Base-by-base conservation (phyloP, 2,329 filamentous ascomycete genomes). In the Ophiostoma montium region DNA sequence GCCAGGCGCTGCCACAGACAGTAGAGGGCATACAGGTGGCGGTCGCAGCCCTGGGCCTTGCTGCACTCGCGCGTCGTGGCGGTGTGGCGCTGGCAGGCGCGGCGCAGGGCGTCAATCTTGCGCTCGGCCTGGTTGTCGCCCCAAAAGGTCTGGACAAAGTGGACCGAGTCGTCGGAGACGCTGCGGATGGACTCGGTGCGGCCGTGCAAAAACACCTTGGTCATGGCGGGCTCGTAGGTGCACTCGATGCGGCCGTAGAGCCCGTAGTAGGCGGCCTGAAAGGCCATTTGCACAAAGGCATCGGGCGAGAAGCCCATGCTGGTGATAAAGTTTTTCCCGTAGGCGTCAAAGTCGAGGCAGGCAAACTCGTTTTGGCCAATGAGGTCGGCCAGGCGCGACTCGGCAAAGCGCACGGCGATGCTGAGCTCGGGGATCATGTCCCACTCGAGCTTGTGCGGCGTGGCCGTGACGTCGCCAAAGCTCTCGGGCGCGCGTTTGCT, bases 211-310 rank as follows among this genome's bases (percentile, higher is more conserved):
- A 79, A 98, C 52, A 84, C 71, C 65, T 98, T 98, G 47, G 92
- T 98, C 92, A 98, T 96, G 38, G 92, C 90, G 8, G 92, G 92
- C 65, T 98, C 92, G 63, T 98, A 98, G 0, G 89, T 92, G 61
- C 87, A 94, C 64, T 96, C 92, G 1, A 95, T 79, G 5, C 87
- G 80, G 3, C 92, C 92, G 58, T 96, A 98, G 8, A 98, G 74
- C 2, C 92, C 92, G 60, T 95, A 98, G 69, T 98, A 96, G 1
- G 92, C 90, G 5, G 90, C 90, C 64, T 98, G 92, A 69, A 95
- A 95, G 0, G 92, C 92, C 90, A 98, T 96, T 65, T 98, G 92
- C 18, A 98, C 86, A 62, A 95, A 98, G 0, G 92, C 92, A 62
- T 96, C 92, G 0, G 92, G 90, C 0, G 90, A 96, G 66, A 96